Percentiles rank a stretch among this genome's conserved stretches.
phyloP scores from a whole-genome alignment of 1,284 basidiomycete genomes.

The Malassezia vespertilionis region DNA sequence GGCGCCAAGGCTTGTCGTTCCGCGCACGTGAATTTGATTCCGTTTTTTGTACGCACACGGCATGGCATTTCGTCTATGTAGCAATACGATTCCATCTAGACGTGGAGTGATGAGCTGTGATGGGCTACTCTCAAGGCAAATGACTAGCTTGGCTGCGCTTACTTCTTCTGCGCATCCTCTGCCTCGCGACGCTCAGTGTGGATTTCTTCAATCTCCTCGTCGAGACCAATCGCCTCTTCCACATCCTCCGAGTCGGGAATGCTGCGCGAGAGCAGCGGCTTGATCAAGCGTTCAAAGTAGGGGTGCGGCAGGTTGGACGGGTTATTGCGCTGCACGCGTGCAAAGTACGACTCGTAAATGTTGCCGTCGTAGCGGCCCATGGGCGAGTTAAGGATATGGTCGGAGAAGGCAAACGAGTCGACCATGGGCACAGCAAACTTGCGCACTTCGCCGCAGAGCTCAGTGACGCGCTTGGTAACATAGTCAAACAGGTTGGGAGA shows the following conservation, averaged over 20 bases:
- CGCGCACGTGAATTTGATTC: too few species aligned
- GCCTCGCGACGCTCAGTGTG: conserved; percentile 41
- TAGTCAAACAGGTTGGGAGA: conserved; percentile 50
- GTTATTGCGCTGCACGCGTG: conserved; percentile 40
- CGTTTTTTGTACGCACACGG: too few species aligned
- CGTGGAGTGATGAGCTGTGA: too few species aligned
- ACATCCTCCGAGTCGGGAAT: conserved; percentile 48
- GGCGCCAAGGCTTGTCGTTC: too few species aligned
- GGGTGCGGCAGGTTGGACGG: conserved; percentile 49
- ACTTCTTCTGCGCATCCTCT: conserved; percentile 16
- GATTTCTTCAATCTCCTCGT: conserved; percentile 50
- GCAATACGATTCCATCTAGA: too few species aligned
- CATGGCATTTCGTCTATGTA: too few species aligned
- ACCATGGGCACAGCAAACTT: conserved; percentile 51
- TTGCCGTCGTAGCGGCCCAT: conserved; percentile 48
- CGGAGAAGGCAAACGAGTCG: conserved; percentile 53
- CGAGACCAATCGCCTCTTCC: conserved; percentile 50
- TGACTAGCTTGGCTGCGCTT: too few species aligned
- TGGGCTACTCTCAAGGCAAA: too few species aligned
- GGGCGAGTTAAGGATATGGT: conserved; percentile 56
- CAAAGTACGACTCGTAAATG: conserved; percentile 43
- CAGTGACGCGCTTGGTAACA: conserved; percentile 50
- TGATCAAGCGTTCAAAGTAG: conserved; percentile 54
- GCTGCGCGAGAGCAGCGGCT: conserved; percentile 52
- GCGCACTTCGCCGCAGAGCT: conserved; percentile 51